Evolutionary conservation across 208 protist species (phyloP).

Genomic region (Strigomonas galati): DNA sequence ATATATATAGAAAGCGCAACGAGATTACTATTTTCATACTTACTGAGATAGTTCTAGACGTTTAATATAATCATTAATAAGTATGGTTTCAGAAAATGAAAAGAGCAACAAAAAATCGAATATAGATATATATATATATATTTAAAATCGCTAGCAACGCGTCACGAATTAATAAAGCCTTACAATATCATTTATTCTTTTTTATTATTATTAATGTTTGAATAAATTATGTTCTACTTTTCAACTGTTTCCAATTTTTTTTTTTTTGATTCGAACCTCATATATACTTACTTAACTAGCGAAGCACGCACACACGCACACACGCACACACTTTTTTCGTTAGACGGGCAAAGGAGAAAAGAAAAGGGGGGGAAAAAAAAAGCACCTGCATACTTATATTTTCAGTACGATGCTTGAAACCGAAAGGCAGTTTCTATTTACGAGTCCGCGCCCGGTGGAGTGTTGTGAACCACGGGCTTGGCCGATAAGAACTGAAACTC

Average conservation of each 20-base stretch:
- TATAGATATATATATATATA: background rate
- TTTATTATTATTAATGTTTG: background rate
- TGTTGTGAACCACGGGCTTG: constrained; percentile 11
- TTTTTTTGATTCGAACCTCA: background rate
- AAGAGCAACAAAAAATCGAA: constrained; percentile 9
- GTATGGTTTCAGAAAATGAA: background rate
- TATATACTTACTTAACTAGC: constrained; percentile 10
- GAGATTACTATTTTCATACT: background rate
- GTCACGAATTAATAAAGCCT: no score
- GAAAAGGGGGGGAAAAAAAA: no score
- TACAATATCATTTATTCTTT: background rate
- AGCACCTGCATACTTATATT: constrained; percentile 9
- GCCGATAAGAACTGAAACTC: constrained; percentile 54
- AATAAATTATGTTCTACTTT: no score
- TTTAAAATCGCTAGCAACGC: no score
- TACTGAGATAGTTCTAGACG: background rate
- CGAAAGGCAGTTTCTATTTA: no score
- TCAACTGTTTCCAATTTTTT: background rate
- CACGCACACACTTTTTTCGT: no score
- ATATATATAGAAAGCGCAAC: background rate
- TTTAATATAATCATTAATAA: constrained; percentile 3
- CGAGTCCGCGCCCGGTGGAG: no score
- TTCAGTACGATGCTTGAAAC: background rate
- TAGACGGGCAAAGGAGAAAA: no score
- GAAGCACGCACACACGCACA: no score